Base-by-base conservation (phyloP, 2,329 filamentous ascomycete species). In the Clonostachys chloroleuca region DNA sequence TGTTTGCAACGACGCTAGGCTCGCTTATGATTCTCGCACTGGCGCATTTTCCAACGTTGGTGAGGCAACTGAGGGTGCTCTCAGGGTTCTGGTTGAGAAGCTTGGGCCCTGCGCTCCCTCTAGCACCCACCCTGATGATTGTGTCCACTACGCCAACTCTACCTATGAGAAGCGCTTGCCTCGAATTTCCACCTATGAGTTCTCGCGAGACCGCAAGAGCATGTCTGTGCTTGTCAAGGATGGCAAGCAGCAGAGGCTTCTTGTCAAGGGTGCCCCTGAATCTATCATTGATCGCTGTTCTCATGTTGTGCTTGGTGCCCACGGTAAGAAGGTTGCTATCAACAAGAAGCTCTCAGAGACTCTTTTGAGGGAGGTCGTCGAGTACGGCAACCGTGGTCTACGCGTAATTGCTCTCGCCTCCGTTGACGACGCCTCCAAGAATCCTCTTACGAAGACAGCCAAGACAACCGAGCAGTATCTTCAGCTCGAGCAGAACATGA, bases 231-330 rank as follows among this genome's bases (percentile, higher is more conserved):
- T 97, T 49, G 89, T 95, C 52, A 80, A 86, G 54, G 78, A 80
- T 47, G 85, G 80, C 47, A 74, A 77, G 44, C 69, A 83, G 45
- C 83, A 94, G 70, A 91, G 87, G 64, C 83, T 99, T 12, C 79
- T 99, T 43, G 92, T 99, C 55, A 99, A 99, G 73, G 94, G 94
- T 59, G 94, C 95, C 17, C 94, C 94, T 6, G 94, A 99, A 68
- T 90, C 91, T 12, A 85, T 99, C 56, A 80, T 99, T 52, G 92
- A 96, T 58, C 87, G 95, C 50, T 99, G 94, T 75, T 87, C 89
- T 43, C 83, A 92, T 60, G 81, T 84, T 42, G 66, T 97, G 14
- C 72, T 92, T 51, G 95, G 94, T 39, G 72, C 84, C 30, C 77
- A 89, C 58, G 94, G 90, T 55, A 88, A 87, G 64, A 86, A 82